phyloP scores from a whole-genome alignment of 257 asterid species.

The Datura wrightii region DNA sequence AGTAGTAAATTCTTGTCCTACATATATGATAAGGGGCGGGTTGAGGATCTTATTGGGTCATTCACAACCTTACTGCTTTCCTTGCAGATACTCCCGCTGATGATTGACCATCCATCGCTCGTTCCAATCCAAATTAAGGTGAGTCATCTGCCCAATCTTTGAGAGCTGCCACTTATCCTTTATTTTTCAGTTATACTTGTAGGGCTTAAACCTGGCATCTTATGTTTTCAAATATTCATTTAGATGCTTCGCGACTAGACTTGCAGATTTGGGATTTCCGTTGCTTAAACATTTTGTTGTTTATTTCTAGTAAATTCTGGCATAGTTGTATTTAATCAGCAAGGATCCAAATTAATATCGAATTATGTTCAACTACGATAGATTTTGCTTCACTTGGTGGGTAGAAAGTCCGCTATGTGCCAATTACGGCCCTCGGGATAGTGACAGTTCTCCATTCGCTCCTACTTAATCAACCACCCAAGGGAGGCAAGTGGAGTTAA shows the following conservation, averaged over 20 bases:
- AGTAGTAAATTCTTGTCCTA: too few species aligned
- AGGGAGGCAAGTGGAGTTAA: conserved; percentile 19
- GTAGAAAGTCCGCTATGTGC: background rate
- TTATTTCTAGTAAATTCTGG: background rate
- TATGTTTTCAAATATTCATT: too few species aligned
- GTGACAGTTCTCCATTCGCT: background rate
- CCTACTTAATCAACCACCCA: background rate
- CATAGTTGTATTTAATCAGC: background rate
- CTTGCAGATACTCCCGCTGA: too few species aligned
- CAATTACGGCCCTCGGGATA: background rate
- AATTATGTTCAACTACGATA: background rate
- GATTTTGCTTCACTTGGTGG: background rate
- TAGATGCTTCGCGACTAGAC: too few species aligned
- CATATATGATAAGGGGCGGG: background rate
- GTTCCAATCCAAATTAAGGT: too few species aligned
- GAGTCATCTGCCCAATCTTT: too few species aligned
- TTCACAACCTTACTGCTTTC: background rate
- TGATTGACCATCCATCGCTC: too few species aligned
- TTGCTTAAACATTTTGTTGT: too few species aligned
- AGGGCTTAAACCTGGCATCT: too few species aligned
- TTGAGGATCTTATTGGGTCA: background rate
- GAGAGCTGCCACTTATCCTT: too few species aligned
- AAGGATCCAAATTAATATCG: background rate
- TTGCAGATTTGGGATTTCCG: too few species aligned
- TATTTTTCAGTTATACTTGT: too few species aligned